A percentile compares a stretch with the other conserved stretches of the same genome.
Conservation (phyloP, 2,329 filamentous ascomycete species). For the Sporothrix brunneoviolacea region DNA sequence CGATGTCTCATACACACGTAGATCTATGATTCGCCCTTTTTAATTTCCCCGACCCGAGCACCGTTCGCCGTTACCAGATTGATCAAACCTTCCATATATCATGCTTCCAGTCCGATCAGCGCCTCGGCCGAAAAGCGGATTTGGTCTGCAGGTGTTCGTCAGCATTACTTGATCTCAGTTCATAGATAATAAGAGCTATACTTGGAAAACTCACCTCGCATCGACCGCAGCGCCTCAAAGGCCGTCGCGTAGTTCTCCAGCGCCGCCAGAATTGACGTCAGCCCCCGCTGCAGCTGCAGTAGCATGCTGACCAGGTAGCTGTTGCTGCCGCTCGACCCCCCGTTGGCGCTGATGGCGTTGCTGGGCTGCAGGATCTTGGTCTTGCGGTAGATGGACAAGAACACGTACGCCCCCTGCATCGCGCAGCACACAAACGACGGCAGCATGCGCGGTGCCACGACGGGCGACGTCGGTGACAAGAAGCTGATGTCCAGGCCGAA, state of each 20-base stretch:
- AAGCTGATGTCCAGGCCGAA: slow-evolving; percentile 27
- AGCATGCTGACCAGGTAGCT: slow-evolving; percentile 29
- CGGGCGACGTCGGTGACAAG: slow-evolving; percentile 30
- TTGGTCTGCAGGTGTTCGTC: neutral
- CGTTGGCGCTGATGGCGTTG: neutral
- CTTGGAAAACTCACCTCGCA: slow-evolving; percentile 31
- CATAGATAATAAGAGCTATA: too few relatives aligned
- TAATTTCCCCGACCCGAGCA: too few relatives aligned
- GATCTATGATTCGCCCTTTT: too few relatives aligned
- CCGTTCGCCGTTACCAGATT: too few relatives aligned
- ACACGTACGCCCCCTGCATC: slow-evolving; percentile 39
- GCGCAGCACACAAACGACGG: slow-evolving; percentile 39
- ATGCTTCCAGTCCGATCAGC: slow-evolving; percentile 10
- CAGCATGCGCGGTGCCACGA: slow-evolving; percentile 38
- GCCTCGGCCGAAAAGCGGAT: slow-evolving; percentile 15
- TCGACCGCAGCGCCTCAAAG: slow-evolving; percentile 39
- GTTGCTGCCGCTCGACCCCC: slow-evolving; percentile 20
- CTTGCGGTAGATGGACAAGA: slow-evolving; percentile 37
- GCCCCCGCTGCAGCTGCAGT: slow-evolving; percentile 33
- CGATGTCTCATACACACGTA: too few relatives aligned
- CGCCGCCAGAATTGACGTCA: slow-evolving; percentile 35
- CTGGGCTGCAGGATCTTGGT: slow-evolving; percentile 30
- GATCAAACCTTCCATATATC: neutral
- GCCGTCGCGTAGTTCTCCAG: slow-evolving; percentile 38
- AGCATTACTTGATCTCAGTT: too few relatives aligned